Evolutionary conservation across 2,329 filamentous ascomycete species (phyloP), one percentile per base, ranked within the genome.

Genomic region (Amesomyces nigricolor): DNA sequence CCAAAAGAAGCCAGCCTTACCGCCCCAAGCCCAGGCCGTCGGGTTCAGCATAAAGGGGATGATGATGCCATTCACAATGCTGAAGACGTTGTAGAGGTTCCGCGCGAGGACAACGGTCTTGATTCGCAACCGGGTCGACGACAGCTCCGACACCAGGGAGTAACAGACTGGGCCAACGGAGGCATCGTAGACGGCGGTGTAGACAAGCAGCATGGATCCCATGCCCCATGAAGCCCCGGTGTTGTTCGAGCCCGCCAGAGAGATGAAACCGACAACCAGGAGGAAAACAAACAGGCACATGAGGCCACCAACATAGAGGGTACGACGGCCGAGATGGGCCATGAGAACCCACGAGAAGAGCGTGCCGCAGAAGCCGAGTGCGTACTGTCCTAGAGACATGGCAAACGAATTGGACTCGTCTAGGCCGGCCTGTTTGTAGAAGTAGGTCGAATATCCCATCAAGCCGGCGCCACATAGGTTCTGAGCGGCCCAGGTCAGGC

Each of bases 391-490:
- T 9, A 30, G 29, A 30, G 29, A 30, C 29, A 30, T 30, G 29
- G 29, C 29, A 58, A 81, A 84, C 0, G 81, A 73, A 22, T 75
- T 72, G 13, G 70, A 68, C 1, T 74, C 70, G 0, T 68, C 62
- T 29, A 85, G 66, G 1, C 81, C 81, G 2, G 80, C 81, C 63
- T 81, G 77, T 59, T 79, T 70, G 62, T 84, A 82, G 64, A 78
- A 79, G 63, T 83, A 83, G 2, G 80, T 85, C 0, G 80, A 82
- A 60, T 85, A 87, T 54, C 80, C 80, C 47, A 83, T 81, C 59
- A 87, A 78, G 13, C 83, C 81, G 59, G 83, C 82, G 22, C 84
- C 83, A 50, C 78, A 81, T 2, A 86, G 71, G 17, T 85, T 83
- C 63, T 87, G 84, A 3, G 29, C 29, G 9, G 29, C 29, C 29